Base-by-base conservation (phyloP, 192 early-diverging fungal species). In the Coemansia aciculifera region DNA sequence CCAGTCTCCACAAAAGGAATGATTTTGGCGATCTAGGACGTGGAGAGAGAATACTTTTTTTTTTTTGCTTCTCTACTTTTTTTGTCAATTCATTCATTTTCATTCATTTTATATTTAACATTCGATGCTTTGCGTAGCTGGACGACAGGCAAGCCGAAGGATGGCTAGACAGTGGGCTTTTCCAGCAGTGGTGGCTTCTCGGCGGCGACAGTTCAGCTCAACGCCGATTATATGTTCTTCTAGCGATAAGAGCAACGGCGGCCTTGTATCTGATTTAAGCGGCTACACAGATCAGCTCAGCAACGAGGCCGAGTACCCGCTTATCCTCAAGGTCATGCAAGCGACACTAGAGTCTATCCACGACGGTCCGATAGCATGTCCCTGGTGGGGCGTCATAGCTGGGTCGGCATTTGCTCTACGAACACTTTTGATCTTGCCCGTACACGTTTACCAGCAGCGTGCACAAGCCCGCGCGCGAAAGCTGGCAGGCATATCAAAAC, bases 381-480 rank as follows among this genome's bases (percentile, higher is more conserved):
- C 80, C 17, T 83, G 80, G 80, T 83, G 80, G 75, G 64, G 24
- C 0, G 72, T 73, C 2, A 83, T 83, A 24, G 63, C 43, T 7
- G 75, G 68, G 5, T 40, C 80, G 2, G 59, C 72, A 3, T 34
- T 72, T 11, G 59, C 59, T 23, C 21, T 69, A 38, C 75, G 75
- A 1, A 15, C 59, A 24, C n/a, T 46, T 1, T 21, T 83, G 29
- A 54, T 67, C 3, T 49, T 71, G 32, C 80, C 80, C 0, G 13
- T 74, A 9, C 62, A 48, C 7, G 31, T 83, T 1, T 70, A 71
- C 36, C 75, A 74, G 75, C 71, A 83, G 46, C 68, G 75, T 17
- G 69, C 72, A 15, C 12, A 59, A 5, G 59, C 34, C 12, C 17
- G 59, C 8, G 64, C 68, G 1, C 59, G 52, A 40, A 46, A 29